phyloP scores from a whole-genome alignment of 805 yeast species.

The Jamesozyma rosinii region DNA sequence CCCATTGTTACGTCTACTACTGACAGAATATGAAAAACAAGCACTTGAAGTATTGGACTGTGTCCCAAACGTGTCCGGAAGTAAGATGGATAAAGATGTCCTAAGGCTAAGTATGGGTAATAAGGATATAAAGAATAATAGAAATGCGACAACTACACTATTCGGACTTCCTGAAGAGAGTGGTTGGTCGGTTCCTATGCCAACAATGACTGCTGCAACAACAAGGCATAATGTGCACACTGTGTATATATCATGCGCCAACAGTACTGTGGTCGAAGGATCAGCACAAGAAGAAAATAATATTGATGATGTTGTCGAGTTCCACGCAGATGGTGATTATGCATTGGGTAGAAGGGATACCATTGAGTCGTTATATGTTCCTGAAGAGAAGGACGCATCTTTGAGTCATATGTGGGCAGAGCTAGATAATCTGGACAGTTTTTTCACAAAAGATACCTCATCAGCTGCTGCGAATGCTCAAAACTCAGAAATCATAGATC shows the following conservation, averaged over 20 bases:
- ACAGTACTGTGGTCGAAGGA: conserved; percentile 14
- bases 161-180: conserved; percentile 86
- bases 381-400: conserved; percentile 61
- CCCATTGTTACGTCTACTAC: conserved; percentile 67
- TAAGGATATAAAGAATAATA: conserved; percentile 63
- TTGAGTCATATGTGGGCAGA: conserved; percentile 90
- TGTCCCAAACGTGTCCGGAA: conserved; percentile 76
- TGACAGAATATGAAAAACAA: conserved; percentile 80
- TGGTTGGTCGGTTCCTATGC: conserved; percentile 98
- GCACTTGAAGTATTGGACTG: conserved; percentile 88
- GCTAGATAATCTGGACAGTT: conserved; percentile 77
- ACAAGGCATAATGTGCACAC: conserved; percentile 92
- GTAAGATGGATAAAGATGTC: conserved; percentile 83
- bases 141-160: conserved; percentile 76
- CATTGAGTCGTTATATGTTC: conserved; percentile 20
- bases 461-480: conserved; percentile 1
- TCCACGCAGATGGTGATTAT: conserved; percentile 29
- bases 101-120: conserved; percentile 87
- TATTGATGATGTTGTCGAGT: conserved; percentile 25
- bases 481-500: conserved; percentile 10
- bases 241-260: conserved; percentile 77
- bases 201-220: conserved; percentile 78
- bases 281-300: conserved; percentile 14
- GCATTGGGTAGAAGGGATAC: conserved; percentile 22
- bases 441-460: conserved; percentile 59